A percentile compares a stretch with the other conserved stretches of the same genome.
These are phyloP conservation scores for Alternaria ventricosa DNA, from an alignment of 2,329 filamentous ascomycete species.

Conservation along the genomic window DNA sequence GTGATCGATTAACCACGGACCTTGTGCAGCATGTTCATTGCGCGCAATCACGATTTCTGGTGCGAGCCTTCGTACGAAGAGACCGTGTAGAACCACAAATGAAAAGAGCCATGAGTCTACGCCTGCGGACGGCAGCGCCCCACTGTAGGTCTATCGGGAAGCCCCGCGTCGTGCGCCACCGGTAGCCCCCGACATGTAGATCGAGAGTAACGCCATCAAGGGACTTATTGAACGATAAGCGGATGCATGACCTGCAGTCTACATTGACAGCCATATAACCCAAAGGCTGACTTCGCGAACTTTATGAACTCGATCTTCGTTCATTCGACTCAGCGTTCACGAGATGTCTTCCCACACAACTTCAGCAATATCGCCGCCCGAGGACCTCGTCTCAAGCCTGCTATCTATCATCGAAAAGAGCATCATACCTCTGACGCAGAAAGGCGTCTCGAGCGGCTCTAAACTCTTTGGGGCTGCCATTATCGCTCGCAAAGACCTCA, in stretches of 20 bases:
- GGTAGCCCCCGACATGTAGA: constrained; percentile 3
- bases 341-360: constrained; percentile 5
- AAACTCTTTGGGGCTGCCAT: constrained; percentile 66
- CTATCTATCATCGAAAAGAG: constrained; percentile 44
- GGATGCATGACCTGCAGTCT: background rate
- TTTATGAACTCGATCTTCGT: too few relatives aligned
- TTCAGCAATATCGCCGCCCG: too few relatives aligned
- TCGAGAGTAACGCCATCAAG: background rate
- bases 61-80: background rate
- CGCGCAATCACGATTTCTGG: background rate
- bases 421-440: constrained; percentile 60
- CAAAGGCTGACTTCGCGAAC: background rate
- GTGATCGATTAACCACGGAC: background rate
- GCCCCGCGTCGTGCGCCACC: constrained; percentile 5
- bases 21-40: background rate
- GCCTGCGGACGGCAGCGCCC: background rate
- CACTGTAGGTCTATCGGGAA: background rate
- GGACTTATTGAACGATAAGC: background rate
- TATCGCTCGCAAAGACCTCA: constrained; percentile 52
- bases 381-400: constrained; percentile 7
- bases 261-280: background rate
- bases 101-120: background rate
- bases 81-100: background rate
- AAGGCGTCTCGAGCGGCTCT: constrained; percentile 59
- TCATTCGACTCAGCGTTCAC: background rate